Evolutionary conservation across 2,329 filamentous ascomycete genomes (phyloP), one percentile per base, ranked within the genome.

Genomic region (Sporothrix inflata): DNA sequence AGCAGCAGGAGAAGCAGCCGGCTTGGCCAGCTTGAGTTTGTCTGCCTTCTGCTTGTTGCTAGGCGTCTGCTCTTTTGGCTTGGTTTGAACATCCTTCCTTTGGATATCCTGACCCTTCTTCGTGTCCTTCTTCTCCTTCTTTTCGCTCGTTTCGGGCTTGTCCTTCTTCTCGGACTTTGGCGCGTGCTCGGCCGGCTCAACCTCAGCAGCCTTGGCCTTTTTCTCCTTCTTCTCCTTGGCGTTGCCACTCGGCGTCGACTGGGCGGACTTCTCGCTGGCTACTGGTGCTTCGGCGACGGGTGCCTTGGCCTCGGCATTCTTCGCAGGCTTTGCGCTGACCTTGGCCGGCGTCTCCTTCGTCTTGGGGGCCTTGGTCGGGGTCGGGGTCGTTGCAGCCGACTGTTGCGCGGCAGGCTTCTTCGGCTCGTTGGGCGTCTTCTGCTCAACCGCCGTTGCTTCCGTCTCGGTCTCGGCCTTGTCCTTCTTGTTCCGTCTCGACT

Each of bases 21-120:
- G 30, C 57, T 61, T 30, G 34, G 55, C 34, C 11, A 75, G 73
- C 73, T 78, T 79, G 14, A 42, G 70, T 51, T 71, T 71, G 73
- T 80, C 77, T 66, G 75, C 73, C 74, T 78, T 79, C 24, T 40
- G 45, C 57, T 65, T 66, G 73, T 80, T 79, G 61, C 24, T 40
- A 40, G 69, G 21, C 14, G 51, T 49, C 14, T 60, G 67, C 73
- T 81, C 74, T 7, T 67, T 68, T 16, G 60, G 14, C 60, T 68
- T 61, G 21, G 67, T 12, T 30, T 68, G 40, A 3, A 30, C 5
- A 78, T 77, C 66, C 75, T 74, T 51, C 76, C 69, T 60, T 74
- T 75, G 27, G 9, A 21, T 34, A 38, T 65, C 73, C 72, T 73
- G 38, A 19, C 30, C 45, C 61, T 66, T 69, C 34, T 45, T 53